These are phyloP conservation scores for Comarum palustre DNA, from an alignment of 306 rosid genomes.

Conservation along the genomic window DNA sequence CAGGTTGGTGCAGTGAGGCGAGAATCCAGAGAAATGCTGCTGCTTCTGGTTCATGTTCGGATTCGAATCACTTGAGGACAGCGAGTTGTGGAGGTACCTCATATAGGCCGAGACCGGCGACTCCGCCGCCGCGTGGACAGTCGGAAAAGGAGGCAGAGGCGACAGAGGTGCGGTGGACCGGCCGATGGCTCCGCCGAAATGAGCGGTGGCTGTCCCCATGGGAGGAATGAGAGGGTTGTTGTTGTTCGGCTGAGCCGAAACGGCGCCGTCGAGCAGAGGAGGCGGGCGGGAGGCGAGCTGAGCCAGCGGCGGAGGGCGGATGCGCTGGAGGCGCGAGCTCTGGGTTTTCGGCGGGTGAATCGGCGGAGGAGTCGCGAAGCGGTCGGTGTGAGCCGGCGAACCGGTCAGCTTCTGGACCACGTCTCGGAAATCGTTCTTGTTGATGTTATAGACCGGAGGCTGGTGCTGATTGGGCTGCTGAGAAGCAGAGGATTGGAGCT, in stretches of 20 bases:
- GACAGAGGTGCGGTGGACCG: conserved; percentile 67
- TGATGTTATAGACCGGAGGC: conserved; percentile 95
- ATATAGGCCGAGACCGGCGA: conserved; percentile 87
- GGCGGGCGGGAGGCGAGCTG: conserved; percentile 67
- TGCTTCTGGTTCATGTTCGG: conserved; percentile 55
- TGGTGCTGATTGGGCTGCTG: conserved; percentile 61
- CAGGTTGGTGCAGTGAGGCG: conserved; percentile 61
- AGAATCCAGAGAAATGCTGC: conserved; percentile 66
- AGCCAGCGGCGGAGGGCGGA: conserved; percentile 89
- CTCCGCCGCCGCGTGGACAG: conserved; percentile 84
- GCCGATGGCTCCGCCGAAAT: conserved; percentile 40
- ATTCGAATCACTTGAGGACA: conserved; percentile 39
- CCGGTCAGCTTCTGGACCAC: conserved; percentile 97
- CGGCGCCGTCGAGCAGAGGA: conserved; percentile 34
- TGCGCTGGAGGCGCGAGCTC: conserved; percentile 88
- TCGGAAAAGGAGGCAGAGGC: conserved; percentile 84
- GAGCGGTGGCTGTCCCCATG: conserved; percentile 27
- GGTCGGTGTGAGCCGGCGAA: conserved; percentile 77
- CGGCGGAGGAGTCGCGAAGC: conserved; percentile 68
- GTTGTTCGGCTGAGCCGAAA: conserved; percentile 25
- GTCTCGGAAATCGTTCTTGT: conserved; percentile 90
- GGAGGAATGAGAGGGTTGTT: conserved; percentile 24
- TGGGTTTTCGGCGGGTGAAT: conserved; percentile 74
- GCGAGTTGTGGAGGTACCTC: conserved; percentile 62
- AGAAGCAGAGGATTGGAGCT: conserved; percentile 8